These are phyloP conservation scores for Phoenix roebelenii DNA, from an alignment of 176 grass and related monocot genomes.

Conservation along the genomic window DNA sequence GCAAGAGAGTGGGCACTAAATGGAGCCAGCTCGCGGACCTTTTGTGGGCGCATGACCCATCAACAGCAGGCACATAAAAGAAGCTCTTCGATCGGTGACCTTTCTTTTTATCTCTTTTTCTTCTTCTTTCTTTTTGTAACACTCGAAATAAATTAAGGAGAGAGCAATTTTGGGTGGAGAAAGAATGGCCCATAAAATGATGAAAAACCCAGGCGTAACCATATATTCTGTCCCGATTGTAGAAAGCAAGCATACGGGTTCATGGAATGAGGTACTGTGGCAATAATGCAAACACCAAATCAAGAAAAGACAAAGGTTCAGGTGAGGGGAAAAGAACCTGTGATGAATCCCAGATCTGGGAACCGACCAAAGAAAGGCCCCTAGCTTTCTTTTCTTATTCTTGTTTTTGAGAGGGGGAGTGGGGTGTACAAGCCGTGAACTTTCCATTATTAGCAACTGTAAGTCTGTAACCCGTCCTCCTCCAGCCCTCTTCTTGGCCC, in stretches of 20 bases:
- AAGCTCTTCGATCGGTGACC: too few species aligned
- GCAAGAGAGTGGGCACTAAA: neutral
- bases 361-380: neutral
- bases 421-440: too few species aligned
- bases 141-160: too few species aligned
- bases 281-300: neutral
- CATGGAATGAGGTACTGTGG: neutral
- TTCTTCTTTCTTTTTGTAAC: too few species aligned
- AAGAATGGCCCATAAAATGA: neutral
- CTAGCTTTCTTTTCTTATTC: neutral
- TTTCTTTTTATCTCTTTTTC: too few species aligned
- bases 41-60: neutral
- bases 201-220: too few species aligned
- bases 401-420: neutral
- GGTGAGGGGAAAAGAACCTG: neutral
- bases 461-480: too few species aligned
- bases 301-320: neutral
- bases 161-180: neutral
- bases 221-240: too few species aligned
- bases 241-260: neutral
- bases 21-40: neutral
- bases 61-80: neutral
- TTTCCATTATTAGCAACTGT: too few species aligned
- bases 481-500: too few species aligned
- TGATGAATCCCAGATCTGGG: neutral